Evolutionary conservation across 257 asterid species (phyloP).

Genomic region (Rhazya stricta): DNA sequence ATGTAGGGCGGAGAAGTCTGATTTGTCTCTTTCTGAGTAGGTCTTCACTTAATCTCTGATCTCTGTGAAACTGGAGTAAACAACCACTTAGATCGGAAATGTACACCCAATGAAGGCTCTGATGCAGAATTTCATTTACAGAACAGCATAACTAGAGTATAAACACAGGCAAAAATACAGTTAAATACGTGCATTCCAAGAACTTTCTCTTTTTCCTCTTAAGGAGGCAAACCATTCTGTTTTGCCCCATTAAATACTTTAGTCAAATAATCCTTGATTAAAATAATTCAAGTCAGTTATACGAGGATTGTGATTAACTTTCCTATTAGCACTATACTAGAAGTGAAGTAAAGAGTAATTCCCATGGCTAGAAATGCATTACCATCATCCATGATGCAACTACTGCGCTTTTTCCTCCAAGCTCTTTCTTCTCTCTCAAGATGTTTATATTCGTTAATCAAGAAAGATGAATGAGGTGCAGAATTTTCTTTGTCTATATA

Average conservation of each 20-base stretch:
- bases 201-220: background rate
- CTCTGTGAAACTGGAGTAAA: background rate
- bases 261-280: background rate
- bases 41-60: conserved; percentile 20
- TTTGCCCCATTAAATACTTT: background rate
- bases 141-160: background rate
- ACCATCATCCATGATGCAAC: background rate
- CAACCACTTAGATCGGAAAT: background rate
- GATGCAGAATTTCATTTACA: background rate
- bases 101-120: background rate
- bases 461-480: background rate
- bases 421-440: background rate
- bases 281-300: background rate
- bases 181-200: background rate
- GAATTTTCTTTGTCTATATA: background rate
- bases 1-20: conserved; percentile 14
- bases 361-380: background rate
- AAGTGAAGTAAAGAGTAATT: background rate
- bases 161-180: background rate
- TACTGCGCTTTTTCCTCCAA: background rate
- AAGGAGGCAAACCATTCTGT: background rate
- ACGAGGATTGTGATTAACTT: background rate
- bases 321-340: background rate
- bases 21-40: conserved; percentile 22
- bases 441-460: background rate